Conservation (phyloP, 2,329 filamentous ascomycete genomes). For the Fusarium sp. region DNA sequence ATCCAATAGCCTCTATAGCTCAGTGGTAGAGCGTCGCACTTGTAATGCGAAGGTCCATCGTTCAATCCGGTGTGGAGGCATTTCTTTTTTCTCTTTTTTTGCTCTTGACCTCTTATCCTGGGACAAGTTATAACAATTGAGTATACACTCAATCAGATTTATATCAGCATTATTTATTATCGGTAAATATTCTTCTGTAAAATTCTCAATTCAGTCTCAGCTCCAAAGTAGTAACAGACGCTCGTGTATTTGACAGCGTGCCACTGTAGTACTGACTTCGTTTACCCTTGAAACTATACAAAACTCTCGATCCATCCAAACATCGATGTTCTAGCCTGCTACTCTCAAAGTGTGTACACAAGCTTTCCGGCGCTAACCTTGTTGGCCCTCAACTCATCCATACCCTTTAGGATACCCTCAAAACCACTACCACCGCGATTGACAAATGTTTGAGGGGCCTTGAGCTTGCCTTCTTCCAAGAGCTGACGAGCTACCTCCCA, state of each 20-base stretch:
- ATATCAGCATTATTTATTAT: too few species aligned
- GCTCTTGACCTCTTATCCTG: too few species aligned
- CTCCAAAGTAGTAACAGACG: too few species aligned
- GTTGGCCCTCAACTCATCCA: constrained; percentile 16
- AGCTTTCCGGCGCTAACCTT: constrained; percentile 18
- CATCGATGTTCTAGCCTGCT: not conserved
- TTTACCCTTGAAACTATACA: too few species aligned
- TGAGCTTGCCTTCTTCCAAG: constrained; percentile 3
- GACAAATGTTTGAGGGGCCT: not conserved
- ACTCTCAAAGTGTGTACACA: constrained; percentile 18
- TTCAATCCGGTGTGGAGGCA: constrained; percentile 40
- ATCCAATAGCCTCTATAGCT: constrained; percentile 32
- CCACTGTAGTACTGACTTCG: too few species aligned
- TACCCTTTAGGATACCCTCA: constrained; percentile 4
- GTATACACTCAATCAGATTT: too few species aligned
- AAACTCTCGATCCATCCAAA: too few species aligned
- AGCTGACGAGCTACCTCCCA: constrained; percentile 16
- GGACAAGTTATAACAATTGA: too few species aligned
- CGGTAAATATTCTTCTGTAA: too few species aligned
- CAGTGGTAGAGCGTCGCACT: constrained; percentile 40
- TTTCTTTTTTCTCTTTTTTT: not conserved
- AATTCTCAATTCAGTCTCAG: too few species aligned
- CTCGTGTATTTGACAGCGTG: too few species aligned
- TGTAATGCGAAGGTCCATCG: constrained; percentile 39
- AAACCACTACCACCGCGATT: constrained; percentile 5